These are phyloP conservation scores for Blastosporella zonata DNA, from an alignment of 1,284 basidiomycete genomes.

Conservation along the genomic window DNA sequence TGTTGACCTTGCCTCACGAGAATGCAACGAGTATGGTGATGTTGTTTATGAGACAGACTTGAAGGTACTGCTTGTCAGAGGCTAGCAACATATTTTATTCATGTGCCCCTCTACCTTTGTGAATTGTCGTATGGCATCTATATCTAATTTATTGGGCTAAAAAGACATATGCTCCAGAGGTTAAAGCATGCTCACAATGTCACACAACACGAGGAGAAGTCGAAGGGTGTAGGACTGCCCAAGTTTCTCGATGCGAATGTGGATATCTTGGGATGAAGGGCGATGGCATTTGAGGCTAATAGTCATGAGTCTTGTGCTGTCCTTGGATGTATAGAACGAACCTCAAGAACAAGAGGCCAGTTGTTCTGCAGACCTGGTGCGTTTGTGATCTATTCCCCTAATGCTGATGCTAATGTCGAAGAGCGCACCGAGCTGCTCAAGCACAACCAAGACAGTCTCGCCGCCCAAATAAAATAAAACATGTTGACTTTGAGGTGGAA, in stretches of 20 bases:
- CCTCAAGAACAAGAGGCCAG: conserved; percentile 92
- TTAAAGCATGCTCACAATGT: conserved; percentile 63
- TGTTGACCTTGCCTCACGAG: conserved; percentile 93
- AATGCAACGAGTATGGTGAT: conserved; percentile 92
- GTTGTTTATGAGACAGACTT: conserved; percentile 88
- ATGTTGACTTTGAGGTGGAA: no score
- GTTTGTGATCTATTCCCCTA: no score
- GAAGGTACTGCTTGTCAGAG: conserved; percentile 10
- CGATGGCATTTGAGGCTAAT: conserved; percentile 90
- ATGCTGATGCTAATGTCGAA: no score
- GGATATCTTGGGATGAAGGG: conserved; percentile 95
- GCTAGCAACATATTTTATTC: not conserved
- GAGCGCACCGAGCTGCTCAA: no score
- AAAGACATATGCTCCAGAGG: conserved; percentile 8
- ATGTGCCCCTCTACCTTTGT: conserved; percentile 66
- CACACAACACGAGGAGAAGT: conserved; percentile 89
- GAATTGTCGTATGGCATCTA: conserved; percentile 89
- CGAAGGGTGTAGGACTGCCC: conserved; percentile 80
- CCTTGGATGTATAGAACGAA: conserved; percentile 28
- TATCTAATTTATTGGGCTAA: conserved; percentile 44
- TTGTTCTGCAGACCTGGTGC: conserved; percentile 95
- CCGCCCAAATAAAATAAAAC: no score
- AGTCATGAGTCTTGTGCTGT: not conserved
- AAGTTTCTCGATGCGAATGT: conserved; percentile 85
- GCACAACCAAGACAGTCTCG: no score